Base-by-base conservation (phyloP, 768 basidiomycete species). In the Paxillus rubicundulus region DNA sequence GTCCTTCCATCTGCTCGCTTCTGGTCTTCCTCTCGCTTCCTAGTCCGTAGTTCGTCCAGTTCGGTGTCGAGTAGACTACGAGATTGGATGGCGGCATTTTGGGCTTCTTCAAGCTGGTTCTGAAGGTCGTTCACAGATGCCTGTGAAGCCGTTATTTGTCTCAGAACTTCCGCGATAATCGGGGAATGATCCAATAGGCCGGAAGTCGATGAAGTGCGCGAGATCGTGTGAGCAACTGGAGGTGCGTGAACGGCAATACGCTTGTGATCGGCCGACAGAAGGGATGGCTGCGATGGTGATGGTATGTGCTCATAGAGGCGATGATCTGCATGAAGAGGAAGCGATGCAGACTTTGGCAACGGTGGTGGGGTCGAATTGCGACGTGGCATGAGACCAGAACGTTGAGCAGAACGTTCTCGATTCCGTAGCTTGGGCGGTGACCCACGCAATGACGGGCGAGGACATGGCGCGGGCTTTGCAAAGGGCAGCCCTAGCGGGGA, bases 1-100 rank as follows among this genome's bases (percentile, higher is more conserved):
- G 79, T 69, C 69, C 92, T 94, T 50, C 90, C 73, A 64, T 97
- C 94, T 20, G 79, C 70, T 47, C 90, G 82, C 20, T 81, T 79
- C 3, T 76, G 75, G 61, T 99, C 96, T 66, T 98, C 96, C 56
- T 86, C 81, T 37, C 86, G 87, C 68, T 90, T 93, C 53, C 79
- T 76, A 43, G 79, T 80, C 24, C 93, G 82, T 45, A 86, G 81
- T 16, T 81, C 77, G 36, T 87, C 85, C 34, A 98, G 78, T 61
- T 93, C 86, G 17, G 68, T 65, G 63, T 90, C 85, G n/a, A 97
- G 77, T 24, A 75, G 70, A 32, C 78, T 73, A 61, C 82, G 87
- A 34, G 85, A 80, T 38, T 84, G 77, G 16, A 79, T 71, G 7
- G 87, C 80, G 30, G 72, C 63, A 20, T 72, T 59, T 58, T 85